Conservation (phyloP, 305 asterid species). For the Solanum aculeatissimum region DNA sequence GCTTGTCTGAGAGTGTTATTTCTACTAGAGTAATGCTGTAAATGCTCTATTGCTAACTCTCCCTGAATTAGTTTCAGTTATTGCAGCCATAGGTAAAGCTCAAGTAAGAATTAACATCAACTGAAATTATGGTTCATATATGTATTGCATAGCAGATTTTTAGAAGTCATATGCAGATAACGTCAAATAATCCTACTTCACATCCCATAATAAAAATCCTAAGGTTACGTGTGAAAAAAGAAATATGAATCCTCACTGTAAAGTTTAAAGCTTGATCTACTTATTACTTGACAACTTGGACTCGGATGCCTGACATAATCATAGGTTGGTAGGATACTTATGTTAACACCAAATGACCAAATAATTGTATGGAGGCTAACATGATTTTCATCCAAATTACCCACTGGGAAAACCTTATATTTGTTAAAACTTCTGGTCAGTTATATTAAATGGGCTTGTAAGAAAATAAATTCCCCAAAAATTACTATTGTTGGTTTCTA, state of each 20-base stretch:
- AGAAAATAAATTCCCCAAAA: neutral
- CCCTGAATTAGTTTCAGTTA: neutral
- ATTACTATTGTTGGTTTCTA: neutral
- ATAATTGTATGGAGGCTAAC: neutral
- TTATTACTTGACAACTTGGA: neutral
- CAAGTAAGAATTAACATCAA: neutral
- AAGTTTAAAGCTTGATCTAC: neutral
- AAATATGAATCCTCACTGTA: neutral
- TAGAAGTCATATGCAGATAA: neutral
- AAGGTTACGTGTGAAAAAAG: neutral
- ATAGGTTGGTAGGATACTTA: neutral
- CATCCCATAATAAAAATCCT: neutral
- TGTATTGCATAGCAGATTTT: neutral
- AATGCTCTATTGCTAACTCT: neutral
- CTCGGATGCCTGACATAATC: neutral
- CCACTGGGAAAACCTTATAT: neutral
- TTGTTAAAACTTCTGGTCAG: neutral
- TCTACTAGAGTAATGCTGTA: neutral
- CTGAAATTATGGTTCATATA: neutral
- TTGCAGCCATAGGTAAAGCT: neutral
- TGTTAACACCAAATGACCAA: neutral
- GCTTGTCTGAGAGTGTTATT: neutral
- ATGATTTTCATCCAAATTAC: neutral
- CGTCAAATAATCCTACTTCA: neutral
- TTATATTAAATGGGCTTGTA: neutral